These are phyloP conservation scores for Diaporthe nobilis DNA, from an alignment of 2,329 filamentous ascomycete species.

Conservation along the genomic window DNA sequence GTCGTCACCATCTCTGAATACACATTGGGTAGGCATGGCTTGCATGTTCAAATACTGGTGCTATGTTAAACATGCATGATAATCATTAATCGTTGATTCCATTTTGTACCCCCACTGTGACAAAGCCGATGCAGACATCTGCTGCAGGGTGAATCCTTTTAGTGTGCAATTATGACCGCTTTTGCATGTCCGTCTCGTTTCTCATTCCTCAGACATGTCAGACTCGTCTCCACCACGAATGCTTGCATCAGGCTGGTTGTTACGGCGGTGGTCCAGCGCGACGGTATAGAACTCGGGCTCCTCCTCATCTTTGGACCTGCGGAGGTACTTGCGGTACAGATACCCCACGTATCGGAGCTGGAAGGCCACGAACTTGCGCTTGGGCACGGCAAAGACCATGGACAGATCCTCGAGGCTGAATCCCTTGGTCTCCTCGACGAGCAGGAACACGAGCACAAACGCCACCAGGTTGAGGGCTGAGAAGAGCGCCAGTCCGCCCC, in stretches of 20 bases:
- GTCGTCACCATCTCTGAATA: background rate
- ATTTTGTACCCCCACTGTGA: too few relatives aligned
- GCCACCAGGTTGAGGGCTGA: slow-evolving; percentile 62
- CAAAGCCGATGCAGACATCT: too few relatives aligned
- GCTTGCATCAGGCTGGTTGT: background rate
- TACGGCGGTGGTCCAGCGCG: slow-evolving; percentile 9
- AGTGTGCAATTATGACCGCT: background rate
- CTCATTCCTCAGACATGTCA: slow-evolving; percentile 6
- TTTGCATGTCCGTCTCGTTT: too few relatives aligned
- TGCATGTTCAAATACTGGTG: background rate
- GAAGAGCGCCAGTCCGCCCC: slow-evolving; percentile 61
- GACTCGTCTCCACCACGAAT: background rate
- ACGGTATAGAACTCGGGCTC: slow-evolving; percentile 39
- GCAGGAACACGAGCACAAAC: slow-evolving; percentile 60
- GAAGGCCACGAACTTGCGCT: slow-evolving; percentile 55
- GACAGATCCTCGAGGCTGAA: slow-evolving; percentile 58
- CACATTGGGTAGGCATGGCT: background rate
- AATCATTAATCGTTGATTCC: too few relatives aligned
- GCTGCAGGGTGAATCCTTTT: background rate
- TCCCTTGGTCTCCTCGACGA: slow-evolving; percentile 59
- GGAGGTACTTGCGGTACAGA: slow-evolving; percentile 24
- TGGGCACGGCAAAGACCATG: slow-evolving; percentile 55
- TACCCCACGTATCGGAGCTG: slow-evolving; percentile 47
- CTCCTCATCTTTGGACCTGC: slow-evolving; percentile 15
- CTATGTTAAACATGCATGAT: too few relatives aligned